These are phyloP conservation scores for Venturiaceae sp. DNA, from an alignment of 2,329 filamentous ascomycete species.

Conservation along the genomic window DNA sequence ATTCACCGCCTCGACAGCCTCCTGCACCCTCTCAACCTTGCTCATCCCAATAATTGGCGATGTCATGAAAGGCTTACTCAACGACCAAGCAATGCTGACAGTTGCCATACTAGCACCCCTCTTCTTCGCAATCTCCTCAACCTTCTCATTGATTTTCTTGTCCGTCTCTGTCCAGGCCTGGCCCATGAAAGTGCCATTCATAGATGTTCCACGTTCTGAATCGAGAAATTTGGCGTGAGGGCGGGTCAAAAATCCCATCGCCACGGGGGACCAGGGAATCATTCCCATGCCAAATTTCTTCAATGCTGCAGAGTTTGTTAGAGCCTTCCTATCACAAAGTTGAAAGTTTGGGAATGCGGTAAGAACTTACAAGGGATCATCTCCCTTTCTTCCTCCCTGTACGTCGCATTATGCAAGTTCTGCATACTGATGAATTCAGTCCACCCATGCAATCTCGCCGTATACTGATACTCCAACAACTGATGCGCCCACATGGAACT, in stretches of 20 bases:
- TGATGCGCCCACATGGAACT: constrained; percentile 11
- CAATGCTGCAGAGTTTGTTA: background rate
- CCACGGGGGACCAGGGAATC: constrained; percentile 21
- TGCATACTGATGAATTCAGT: constrained; percentile 10
- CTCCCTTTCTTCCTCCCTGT: constrained; percentile 48
- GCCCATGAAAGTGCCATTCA: background rate
- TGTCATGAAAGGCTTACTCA: constrained; percentile 18
- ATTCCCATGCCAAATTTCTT: constrained; percentile 28
- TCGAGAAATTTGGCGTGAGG: constrained; percentile 17
- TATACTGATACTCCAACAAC: constrained; percentile 6
- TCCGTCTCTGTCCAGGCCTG: constrained; percentile 27
- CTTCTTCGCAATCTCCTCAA: constrained; percentile 44
- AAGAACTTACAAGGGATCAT: constrained; percentile 34
- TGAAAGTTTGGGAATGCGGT: background rate
- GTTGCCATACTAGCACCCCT: constrained; percentile 47
- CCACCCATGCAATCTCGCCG: constrained; percentile 9
- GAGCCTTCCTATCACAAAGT: background rate
- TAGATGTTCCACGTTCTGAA: constrained; percentile 8
- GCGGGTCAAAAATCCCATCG: constrained; percentile 14
- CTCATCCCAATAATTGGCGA: constrained; percentile 35
- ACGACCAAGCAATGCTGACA: constrained; percentile 48
- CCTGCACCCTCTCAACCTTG: constrained; percentile 30
- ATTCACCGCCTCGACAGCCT: constrained; percentile 25
- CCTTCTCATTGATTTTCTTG: constrained; percentile 36
- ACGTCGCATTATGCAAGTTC: constrained; percentile 21